phyloP scores from a whole-genome alignment of 2,329 filamentous ascomycete genomes.

The Curvularia eragrostidis region DNA sequence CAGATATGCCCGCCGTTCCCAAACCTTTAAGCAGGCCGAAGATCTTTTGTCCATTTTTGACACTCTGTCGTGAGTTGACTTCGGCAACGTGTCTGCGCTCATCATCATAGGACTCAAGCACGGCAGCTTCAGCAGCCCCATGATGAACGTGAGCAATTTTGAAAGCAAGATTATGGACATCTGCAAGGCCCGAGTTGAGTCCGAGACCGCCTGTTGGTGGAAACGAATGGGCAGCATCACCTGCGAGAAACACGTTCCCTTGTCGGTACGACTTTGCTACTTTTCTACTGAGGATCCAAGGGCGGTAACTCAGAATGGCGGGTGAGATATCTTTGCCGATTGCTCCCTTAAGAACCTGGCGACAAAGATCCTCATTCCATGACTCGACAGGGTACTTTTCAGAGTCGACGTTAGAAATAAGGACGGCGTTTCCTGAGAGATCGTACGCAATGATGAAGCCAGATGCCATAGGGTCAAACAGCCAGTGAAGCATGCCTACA shows the following conservation, averaged over 20 bases:
- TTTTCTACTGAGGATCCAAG: conserved; percentile 2
- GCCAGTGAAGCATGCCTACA: conserved; percentile 1
- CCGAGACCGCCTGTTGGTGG: conserved; percentile 36
- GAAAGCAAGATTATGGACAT: conserved; percentile 51
- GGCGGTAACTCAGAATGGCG: neutral
- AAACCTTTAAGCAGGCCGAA: neutral
- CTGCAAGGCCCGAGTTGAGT: conserved; percentile 44
- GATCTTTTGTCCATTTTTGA: conserved; percentile 16
- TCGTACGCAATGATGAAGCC: conserved; percentile 4
- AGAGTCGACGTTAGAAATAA: neutral
- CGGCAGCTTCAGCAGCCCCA: conserved; percentile 29
- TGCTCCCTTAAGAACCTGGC: neutral
- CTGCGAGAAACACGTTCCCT: conserved; percentile 11
- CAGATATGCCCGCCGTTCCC: neutral
- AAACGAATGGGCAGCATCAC: conserved; percentile 33
- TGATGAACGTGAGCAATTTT: conserved; percentile 45
- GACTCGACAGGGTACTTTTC: neutral
- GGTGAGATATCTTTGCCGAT: neutral
- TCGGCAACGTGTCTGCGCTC: conserved; percentile 46
- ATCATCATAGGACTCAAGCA: conserved; percentile 40
- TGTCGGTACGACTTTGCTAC: conserved; percentile 1
- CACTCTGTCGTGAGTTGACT: conserved; percentile 18
- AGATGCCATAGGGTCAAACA: neutral
- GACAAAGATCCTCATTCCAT: neutral
- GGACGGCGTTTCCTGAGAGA: neutral